These are phyloP conservation scores for Vigna reflexopilosa DNA, from an alignment of 306 rosid species.

Conservation along the genomic window DNA sequence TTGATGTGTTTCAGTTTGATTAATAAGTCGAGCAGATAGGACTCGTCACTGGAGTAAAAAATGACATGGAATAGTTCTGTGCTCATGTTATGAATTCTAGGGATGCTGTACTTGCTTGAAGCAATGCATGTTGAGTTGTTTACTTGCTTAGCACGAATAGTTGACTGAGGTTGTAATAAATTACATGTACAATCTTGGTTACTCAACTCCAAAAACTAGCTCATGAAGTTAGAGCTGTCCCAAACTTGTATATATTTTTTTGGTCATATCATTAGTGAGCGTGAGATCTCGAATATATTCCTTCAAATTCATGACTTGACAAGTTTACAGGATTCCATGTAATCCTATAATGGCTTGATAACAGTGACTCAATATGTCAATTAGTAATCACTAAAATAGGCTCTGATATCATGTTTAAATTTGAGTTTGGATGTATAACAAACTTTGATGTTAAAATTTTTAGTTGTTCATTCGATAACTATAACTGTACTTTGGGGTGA, in stretches of 20 bases:
- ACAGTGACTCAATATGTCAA: too few relatives aligned
- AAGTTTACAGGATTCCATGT: neutral
- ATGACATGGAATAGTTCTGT: neutral
- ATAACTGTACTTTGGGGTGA: neutral
- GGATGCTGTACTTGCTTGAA: neutral
- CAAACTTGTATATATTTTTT: neutral
- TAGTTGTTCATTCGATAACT: neutral
- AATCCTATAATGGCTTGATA: neutral
- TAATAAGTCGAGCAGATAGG: neutral
- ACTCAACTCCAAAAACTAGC: neutral
- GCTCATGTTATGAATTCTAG: neutral
- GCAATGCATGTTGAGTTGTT: too few relatives aligned
- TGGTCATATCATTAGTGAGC: neutral
- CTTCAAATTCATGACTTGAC: neutral
- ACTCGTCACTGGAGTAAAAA: neutral
- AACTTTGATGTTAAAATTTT: neutral
- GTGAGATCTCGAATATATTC: neutral
- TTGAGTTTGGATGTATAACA: neutral
- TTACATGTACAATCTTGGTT: neutral
- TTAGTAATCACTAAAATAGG: too few relatives aligned
- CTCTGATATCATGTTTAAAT: too few relatives aligned
- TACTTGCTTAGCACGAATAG: neutral
- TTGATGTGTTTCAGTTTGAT: constrained; percentile 21
- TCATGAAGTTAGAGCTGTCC: neutral
- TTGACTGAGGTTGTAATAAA: neutral